phyloP scores from a whole-genome alignment of 768 basidiomycete genomes.

The Hygrocybe punicea region DNA sequence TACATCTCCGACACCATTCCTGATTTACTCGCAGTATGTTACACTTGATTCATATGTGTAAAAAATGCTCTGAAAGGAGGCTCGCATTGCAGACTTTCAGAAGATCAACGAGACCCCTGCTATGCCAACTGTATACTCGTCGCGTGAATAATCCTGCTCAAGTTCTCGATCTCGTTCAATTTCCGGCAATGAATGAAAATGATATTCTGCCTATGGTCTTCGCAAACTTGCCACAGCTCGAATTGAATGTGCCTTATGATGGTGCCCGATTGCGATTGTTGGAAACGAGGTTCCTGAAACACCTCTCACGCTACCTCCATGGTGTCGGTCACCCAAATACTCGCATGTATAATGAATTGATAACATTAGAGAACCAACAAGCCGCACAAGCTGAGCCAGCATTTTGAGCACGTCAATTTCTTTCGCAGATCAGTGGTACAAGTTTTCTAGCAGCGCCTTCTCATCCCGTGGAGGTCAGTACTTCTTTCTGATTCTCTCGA shows the following conservation, averaged over 20 bases:
- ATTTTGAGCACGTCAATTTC: background rate
- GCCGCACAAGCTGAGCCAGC: background rate
- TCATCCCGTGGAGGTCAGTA: background rate
- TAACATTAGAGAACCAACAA: background rate
- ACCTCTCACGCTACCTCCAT: background rate
- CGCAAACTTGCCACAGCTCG: background rate
- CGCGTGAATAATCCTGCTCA: background rate
- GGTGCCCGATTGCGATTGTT: background rate
- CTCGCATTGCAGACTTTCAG: background rate
- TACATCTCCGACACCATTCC: background rate
- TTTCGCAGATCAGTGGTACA: background rate
- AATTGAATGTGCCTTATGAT: background rate
- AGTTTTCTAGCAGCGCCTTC: background rate
- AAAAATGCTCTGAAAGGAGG: background rate
- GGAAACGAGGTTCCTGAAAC: background rate
- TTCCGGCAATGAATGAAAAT: background rate
- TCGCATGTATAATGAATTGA: background rate
- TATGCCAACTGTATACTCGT: background rate
- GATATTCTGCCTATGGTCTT: background rate
- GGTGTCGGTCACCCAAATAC: background rate
- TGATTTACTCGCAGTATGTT: background rate
- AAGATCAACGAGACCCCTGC: background rate
- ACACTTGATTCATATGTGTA: background rate
- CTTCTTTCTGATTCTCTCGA: no score
- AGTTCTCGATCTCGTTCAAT: background rate